Conservation (phyloP, 768 basidiomycete species). For the Pulveroboletus sp. region DNA sequence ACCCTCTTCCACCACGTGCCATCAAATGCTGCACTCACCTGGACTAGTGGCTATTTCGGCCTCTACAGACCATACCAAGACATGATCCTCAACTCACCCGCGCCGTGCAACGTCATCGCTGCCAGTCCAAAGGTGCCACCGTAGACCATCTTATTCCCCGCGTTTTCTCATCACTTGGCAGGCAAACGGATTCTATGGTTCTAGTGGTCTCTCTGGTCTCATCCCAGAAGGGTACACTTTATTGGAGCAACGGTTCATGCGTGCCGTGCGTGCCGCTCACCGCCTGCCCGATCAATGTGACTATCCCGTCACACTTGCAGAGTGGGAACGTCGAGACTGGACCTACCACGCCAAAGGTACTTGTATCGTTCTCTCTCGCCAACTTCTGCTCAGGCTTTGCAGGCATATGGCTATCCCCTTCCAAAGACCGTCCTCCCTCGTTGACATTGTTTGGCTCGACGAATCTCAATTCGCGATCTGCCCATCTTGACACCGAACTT, state of each 20-base stretch:
- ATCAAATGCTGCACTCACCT: constrained; percentile 42
- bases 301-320: constrained; percentile 65
- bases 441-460: constrained; percentile 92
- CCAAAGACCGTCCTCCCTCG: constrained; percentile 47
- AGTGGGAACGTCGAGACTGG: constrained; percentile 91
- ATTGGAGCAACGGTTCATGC: constrained; percentile 82
- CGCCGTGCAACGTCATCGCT: constrained; percentile 71
- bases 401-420: constrained; percentile 87
- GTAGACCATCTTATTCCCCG: not conserved
- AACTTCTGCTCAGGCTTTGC: not conserved
- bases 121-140: constrained; percentile 77
- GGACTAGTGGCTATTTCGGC: constrained; percentile 96
- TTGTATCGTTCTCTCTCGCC: not conserved
- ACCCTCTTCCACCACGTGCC: constrained; percentile 56
- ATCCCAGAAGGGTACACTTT: constrained; percentile 96
- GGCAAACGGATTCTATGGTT: constrained; percentile 96
- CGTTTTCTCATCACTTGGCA: constrained; percentile 30
- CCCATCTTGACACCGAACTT: constrained; percentile 87
- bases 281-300: constrained; percentile 28
- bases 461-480: constrained; percentile 89
- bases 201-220: constrained; percentile 83
- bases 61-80: constrained; percentile 79
- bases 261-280: constrained; percentile 50
- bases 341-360: constrained; percentile 98
- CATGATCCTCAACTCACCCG: constrained; percentile 56